These are phyloP conservation scores for Misopates orontium DNA, from an alignment of 257 asterid genomes.

Conservation along the genomic window DNA sequence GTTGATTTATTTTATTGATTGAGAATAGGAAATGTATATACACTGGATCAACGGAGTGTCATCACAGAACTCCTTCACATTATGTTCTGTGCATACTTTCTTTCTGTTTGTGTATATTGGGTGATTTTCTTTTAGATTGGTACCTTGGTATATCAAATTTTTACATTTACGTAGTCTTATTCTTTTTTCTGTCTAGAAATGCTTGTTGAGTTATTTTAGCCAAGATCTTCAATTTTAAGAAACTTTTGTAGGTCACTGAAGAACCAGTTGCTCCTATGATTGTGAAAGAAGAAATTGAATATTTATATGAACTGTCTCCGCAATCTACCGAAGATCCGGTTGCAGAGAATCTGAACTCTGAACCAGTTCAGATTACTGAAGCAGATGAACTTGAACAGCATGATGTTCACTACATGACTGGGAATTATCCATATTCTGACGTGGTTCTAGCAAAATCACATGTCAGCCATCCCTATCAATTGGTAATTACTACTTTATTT, in stretches of 20 bases:
- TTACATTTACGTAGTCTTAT: too few species aligned
- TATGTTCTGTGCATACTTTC: too few species aligned
- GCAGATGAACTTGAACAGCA: slow-evolving; percentile 25
- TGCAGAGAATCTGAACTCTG: background rate
- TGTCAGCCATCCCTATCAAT: slow-evolving; percentile 2
- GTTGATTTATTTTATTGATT: background rate
- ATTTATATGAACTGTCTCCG: background rate
- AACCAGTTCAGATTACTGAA: background rate
- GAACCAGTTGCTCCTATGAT: background rate
- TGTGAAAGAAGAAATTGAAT: background rate
- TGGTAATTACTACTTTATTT: background rate
- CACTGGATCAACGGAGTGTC: too few species aligned
- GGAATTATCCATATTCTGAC: slow-evolving; percentile 16
- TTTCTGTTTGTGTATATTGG: too few species aligned
- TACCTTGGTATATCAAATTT: too few species aligned
- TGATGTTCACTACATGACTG: slow-evolving; percentile 28
- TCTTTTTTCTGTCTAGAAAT: too few species aligned
- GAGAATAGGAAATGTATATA: background rate
- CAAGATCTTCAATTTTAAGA: background rate
- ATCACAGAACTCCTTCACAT: too few species aligned
- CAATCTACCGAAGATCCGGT: background rate
- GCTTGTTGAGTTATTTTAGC: background rate
- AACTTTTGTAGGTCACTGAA: background rate
- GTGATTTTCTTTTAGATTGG: too few species aligned
- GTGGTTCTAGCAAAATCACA: slow-evolving; percentile 22